These are phyloP conservation scores for Arthrobotrys iridis DNA, from an alignment of 2,329 filamentous ascomycete species.

Conservation along the genomic window DNA sequence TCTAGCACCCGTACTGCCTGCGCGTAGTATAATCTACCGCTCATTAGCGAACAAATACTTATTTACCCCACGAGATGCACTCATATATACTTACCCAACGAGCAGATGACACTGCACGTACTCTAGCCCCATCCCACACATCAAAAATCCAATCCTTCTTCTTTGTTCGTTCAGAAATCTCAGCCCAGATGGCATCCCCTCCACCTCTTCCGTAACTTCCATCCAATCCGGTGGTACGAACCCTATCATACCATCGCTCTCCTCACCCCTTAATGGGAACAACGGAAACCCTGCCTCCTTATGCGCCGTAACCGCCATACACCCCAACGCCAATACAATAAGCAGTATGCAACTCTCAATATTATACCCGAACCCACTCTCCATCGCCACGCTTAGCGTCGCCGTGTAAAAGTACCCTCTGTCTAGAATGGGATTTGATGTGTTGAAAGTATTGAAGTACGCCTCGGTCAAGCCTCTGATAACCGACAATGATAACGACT, in stretches of 20 bases:
- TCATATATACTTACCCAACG: conserved; percentile 61
- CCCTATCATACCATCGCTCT: conserved; percentile 56
- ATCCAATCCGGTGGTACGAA: conserved; percentile 57
- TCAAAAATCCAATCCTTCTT: conserved; percentile 66
- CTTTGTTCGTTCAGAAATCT: conserved; percentile 69
- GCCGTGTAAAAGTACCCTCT: conserved; percentile 66
- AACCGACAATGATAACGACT: conserved; percentile 64
- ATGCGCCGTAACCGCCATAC: conserved; percentile 65
- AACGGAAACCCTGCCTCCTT: conserved; percentile 64
- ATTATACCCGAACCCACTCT: conserved; percentile 66
- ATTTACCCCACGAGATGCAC: no score
- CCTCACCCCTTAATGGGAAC: conserved; percentile 50
- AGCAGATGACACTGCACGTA: conserved; percentile 68
- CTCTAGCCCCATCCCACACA: conserved; percentile 66
- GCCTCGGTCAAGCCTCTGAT: conserved; percentile 67
- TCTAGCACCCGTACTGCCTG: conserved; percentile 68
- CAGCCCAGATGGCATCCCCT: conserved; percentile 62
- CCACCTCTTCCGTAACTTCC: conserved; percentile 58
- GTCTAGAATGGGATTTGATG: conserved; percentile 67
- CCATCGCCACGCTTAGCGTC: conserved; percentile 65
- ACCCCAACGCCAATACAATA: conserved; percentile 66
- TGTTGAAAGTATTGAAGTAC: conserved; percentile 68
- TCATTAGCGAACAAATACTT: conserved; percentile 24
- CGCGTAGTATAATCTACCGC: conserved; percentile 64
- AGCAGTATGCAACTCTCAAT: conserved; percentile 67